phyloP scores from a whole-genome alignment of 2,329 filamentous ascomycete species.

The Nannizziopsis arthrosporioides region DNA sequence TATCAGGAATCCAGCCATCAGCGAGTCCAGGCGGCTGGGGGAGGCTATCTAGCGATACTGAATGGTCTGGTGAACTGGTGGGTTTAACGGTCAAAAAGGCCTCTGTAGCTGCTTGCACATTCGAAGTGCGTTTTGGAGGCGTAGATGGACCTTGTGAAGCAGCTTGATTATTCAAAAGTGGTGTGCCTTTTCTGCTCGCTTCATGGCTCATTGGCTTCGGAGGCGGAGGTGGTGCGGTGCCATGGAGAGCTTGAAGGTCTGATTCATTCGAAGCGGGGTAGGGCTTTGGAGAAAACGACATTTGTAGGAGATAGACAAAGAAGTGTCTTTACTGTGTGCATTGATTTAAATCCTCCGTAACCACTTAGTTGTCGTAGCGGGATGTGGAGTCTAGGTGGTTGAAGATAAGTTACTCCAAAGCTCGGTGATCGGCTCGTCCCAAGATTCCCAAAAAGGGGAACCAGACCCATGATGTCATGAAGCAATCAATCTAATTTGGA shows the following conservation, averaged over 20 bases:
- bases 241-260: conserved; percentile 21
- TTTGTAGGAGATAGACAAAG: neutral
- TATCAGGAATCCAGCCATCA: conserved; percentile 61
- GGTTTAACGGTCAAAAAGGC: conserved; percentile 9
- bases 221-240: conserved; percentile 55
- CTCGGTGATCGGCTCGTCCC: neutral
- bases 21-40: conserved; percentile 38
- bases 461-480: no score
- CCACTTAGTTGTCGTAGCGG: no score
- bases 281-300: conserved; percentile 7
- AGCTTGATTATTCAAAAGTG: conserved; percentile 38
- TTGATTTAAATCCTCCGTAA: no score
- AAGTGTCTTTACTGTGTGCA: neutral
- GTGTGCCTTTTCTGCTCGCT: conserved; percentile 54
- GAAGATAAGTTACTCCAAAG: neutral
- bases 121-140: conserved; percentile 21
- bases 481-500: no score
- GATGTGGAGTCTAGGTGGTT: neutral
- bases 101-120: conserved; percentile 11
- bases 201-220: conserved; percentile 62
- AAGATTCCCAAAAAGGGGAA: neutral
- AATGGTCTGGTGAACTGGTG: conserved; percentile 12
- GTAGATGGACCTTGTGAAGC: conserved; percentile 34
- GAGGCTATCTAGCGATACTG: conserved; percentile 15
- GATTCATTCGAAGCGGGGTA: neutral